Evolutionary conservation across 805 yeast species (phyloP), one percentile per base, ranked within the genome.

Genomic region (Ogataea corticis): DNA sequence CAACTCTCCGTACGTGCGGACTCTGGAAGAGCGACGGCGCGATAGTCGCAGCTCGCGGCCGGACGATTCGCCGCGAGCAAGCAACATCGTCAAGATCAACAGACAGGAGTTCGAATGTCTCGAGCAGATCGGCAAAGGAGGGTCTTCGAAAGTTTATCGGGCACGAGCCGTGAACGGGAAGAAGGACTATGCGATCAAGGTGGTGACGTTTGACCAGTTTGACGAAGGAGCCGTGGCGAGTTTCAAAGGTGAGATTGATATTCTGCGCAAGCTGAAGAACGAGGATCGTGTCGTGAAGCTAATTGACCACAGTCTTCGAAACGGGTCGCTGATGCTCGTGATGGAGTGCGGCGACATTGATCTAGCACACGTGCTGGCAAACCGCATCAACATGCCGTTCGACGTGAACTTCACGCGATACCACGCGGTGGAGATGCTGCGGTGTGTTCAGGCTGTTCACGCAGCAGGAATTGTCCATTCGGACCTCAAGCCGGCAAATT

Each of bases 271-370:
- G 52, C 68, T 94, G 18, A 71, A 75, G 45, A 68, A 73, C 31
- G 76, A 83, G 53, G 77, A 77, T 28, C 69, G 97, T 41, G 97
- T 92, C 4, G 96, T 94, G 3, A 75, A 79, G 56, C 70, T 92
- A 35, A 67, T 85, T 29, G 96, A 89, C 58, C 79, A 85, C 63
- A 81, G 83, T n/a, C 71, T 89, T 52, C 72, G 74, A 3, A 80
- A 77, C 21, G 82, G 85, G 0, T 74, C 82, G 2, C 71, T 92
- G 29, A 74, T 76, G 57, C 68, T 92, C 50, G 86, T 90, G 2
- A 88, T 92, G 96, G 98, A 94, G 65, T 87, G 96, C 61, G 98
- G 98, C 16, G 96, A 92, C 50, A 78, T 87, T 42, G 97, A 92
- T 63, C 67, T 92, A 21, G 92, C 96, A 0, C 88, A 81, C 55